Conservation (phyloP, 495 filamentous ascomycete genomes). For the Pseudevernia furfuracea region DNA sequence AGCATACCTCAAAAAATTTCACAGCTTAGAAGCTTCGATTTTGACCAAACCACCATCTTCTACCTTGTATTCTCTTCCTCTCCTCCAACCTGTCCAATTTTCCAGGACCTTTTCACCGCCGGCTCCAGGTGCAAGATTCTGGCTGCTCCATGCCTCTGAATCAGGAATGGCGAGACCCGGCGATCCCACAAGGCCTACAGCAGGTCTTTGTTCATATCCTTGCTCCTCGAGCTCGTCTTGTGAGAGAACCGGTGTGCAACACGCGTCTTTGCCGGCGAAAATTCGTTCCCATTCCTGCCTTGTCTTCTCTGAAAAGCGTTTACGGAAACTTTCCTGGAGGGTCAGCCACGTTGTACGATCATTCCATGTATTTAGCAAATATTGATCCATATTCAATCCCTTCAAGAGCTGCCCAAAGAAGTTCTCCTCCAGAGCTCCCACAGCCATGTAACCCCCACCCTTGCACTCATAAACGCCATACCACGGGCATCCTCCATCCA, state of each 20-base stretch:
- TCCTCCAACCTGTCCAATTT: conserved; percentile 72
- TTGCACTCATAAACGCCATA: conserved; percentile 84
- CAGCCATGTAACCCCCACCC: conserved; percentile 78
- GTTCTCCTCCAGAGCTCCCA: conserved; percentile 80
- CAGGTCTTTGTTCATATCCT: conserved; percentile 65
- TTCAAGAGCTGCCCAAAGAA: conserved; percentile 66
- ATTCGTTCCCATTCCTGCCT: conserved; percentile 74
- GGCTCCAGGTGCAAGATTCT: conserved; percentile 52
- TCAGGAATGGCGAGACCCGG: conserved; percentile 51
- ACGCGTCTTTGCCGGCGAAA: conserved; percentile 87
- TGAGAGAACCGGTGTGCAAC: conserved; percentile 77
- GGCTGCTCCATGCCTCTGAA: conserved; percentile 57
- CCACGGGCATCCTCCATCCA: conserved; percentile 80
- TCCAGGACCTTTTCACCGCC: conserved; percentile 64
- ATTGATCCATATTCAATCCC: conserved; percentile 45
- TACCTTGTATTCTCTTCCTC: conserved; percentile 61
- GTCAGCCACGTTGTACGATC: conserved; percentile 59
- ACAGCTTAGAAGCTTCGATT: conserved; percentile 46
- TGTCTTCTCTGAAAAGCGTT: conserved; percentile 63
- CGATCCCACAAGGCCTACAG: conserved; percentile 59
- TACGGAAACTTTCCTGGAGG: conserved; percentile 52
- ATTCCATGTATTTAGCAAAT: conserved; percentile 45
- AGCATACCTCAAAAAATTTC: conserved; percentile 6
- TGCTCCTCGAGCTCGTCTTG: conserved; percentile 61
- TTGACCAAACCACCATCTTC: conserved; percentile 51